These are phyloP conservation scores for Fusarium sp. DNA, from an alignment of 2,329 filamentous ascomycete genomes.

Conservation along the genomic window DNA sequence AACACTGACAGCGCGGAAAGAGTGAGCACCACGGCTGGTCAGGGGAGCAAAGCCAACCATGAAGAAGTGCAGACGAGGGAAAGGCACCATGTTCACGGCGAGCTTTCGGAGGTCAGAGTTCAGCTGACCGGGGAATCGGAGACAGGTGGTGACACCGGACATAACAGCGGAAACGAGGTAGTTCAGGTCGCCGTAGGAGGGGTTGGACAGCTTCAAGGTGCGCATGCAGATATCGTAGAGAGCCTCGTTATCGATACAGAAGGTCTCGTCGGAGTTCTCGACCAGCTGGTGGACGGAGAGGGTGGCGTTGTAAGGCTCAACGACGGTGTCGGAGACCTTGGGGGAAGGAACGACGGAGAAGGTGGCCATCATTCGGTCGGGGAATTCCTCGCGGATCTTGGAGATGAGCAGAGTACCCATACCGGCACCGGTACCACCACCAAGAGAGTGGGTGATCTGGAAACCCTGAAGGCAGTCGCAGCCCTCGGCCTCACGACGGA, in stretches of 20 bases:
- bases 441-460: slow-evolving; percentile 99
- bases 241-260: slow-evolving; percentile 99
- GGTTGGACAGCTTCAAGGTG: slow-evolving; percentile 98
- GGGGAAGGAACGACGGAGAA: slow-evolving; percentile 99
- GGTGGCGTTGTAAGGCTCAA: slow-evolving; percentile 99
- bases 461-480: slow-evolving; percentile 99
- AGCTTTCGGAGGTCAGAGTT: slow-evolving; percentile 99
- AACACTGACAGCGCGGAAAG: slow-evolving; percentile 97
- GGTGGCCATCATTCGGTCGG: slow-evolving; percentile 99
- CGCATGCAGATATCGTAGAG: slow-evolving; percentile 99
- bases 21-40: slow-evolving; percentile 86
- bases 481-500: slow-evolving; percentile 97
- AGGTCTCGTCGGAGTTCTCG: slow-evolving; percentile 99
- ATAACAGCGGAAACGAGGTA: slow-evolving; percentile 99
- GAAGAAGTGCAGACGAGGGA: slow-evolving; percentile 99
- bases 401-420: slow-evolving; percentile 99
- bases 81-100: slow-evolving; percentile 99
- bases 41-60: slow-evolving; percentile 99
- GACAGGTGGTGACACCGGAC: slow-evolving; percentile 98
- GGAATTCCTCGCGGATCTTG: slow-evolving; percentile 99
- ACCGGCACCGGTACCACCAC: slow-evolving; percentile 99
- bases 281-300: slow-evolving; percentile 99
- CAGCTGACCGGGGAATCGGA: slow-evolving; percentile 99
- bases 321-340: slow-evolving; percentile 99
- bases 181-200: slow-evolving; percentile 99